Base-by-base conservation (phyloP, 2,329 filamentous ascomycete genomes). In the Aspergillus chevalieri region DNA sequence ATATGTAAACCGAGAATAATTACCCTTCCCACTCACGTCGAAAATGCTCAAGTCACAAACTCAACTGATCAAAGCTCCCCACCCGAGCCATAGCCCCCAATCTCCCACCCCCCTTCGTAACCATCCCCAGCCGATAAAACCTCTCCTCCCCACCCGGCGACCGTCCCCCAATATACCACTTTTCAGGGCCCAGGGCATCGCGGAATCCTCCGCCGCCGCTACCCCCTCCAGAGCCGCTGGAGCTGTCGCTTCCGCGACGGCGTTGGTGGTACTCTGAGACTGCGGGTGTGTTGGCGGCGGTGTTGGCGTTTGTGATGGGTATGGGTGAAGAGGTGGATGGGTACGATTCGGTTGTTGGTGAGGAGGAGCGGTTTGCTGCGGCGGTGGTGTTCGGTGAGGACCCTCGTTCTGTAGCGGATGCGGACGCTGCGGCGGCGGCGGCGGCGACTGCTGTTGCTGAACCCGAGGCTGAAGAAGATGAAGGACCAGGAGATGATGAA, bases 121-220 rank as follows among this genome's bases (percentile, higher is more conserved):
- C 74, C 67, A 76, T 70, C 3, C 74, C 74, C 6, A 77, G 54
- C 7, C 70, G 66, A 49, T 77, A 76, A 49, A 76, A 75, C 44
- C 72, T 66, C 52, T 77, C 74, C 58, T 77, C 74, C 1, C 74
- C 74, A 14, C 59, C 65, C 9, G 71, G 67, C 19, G 71, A 76
- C 33, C 72, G 64, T 4, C 75, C 75, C 3, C 75, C 75, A 22
- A 78, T 74, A 60, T 76, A 78, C 75, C 75, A 77, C 55, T 76
- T 77, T 60, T 77, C 74, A 2, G 68, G 64, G 0, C 73, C 73
- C 8, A 75, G 51, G 0, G 72, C 69, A 58, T 77, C 74, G 6
- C 73, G 65, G 49, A 76, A 77, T 2, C 74, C 74, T 12, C 72
- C 71, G 2, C 70, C 74, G 14, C 72, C 71, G 44, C 65, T 74